Evolutionary conservation across 2,329 filamentous ascomycete genomes (phyloP).

Genomic region (Juglanconis oblonga): DNA sequence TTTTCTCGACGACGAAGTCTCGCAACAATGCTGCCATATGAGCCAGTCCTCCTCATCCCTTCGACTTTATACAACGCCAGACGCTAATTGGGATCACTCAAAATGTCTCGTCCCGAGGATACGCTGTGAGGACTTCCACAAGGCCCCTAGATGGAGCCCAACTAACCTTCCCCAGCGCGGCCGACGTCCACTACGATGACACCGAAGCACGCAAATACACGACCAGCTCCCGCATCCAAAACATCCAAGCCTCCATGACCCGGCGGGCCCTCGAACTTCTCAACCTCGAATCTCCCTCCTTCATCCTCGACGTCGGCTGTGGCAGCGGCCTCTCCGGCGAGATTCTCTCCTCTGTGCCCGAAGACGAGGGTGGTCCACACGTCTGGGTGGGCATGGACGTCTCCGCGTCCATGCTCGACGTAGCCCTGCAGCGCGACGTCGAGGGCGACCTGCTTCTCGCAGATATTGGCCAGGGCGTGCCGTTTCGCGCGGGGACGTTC

Average conservation of each 20-base stretch:
- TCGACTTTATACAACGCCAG: not conserved
- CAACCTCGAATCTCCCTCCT: conserved; percentile 70
- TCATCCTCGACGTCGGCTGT: conserved; percentile 96
- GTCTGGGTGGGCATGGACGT: conserved; percentile 98
- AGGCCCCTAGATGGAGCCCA: not conserved
- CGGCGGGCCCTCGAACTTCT: conserved; percentile 89
- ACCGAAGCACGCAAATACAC: conserved; percentile 96
- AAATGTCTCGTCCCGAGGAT: conserved; percentile 96
- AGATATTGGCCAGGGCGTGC: conserved; percentile 93
- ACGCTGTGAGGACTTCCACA: conserved; percentile 60
- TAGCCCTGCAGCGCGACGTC: conserved; percentile 86
- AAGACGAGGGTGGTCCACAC: conserved; percentile 78
- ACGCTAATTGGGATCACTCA: not conserved
- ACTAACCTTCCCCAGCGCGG: conserved; percentile 57
- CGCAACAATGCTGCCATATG: not conserved
- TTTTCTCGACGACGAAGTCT: not conserved
- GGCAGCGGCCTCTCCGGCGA: conserved; percentile 92
- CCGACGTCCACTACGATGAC: conserved; percentile 97
- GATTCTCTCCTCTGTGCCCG: conserved; percentile 72
- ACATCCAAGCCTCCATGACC: conserved; percentile 94
- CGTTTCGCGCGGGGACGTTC: conserved; percentile 87
- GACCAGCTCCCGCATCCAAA: conserved; percentile 90
- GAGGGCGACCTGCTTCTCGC: conserved; percentile 92
- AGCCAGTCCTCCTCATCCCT: not conserved
- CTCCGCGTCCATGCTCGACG: conserved; percentile 91